Evolutionary conservation across 2,329 filamentous ascomycete species (phyloP).

Genomic region (Alternaria sp.): DNA sequence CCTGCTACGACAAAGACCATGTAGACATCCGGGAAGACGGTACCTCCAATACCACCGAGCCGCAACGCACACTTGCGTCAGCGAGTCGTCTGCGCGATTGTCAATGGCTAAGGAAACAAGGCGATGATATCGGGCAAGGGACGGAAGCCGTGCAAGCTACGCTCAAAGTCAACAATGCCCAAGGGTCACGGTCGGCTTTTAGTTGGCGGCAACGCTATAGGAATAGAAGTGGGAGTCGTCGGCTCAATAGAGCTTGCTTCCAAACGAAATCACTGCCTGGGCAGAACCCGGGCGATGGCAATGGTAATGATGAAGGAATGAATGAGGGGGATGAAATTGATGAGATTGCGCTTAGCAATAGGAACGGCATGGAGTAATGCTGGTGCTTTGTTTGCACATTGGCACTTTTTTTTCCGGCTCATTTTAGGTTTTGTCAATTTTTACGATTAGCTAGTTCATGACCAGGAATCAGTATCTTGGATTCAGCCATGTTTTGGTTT

Average conservation of each 20-base stretch:
- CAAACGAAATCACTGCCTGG: conserved; percentile 4
- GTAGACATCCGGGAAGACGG: neutral
- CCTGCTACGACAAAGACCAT: neutral
- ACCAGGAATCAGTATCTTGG: neutral
- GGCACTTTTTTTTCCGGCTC: neutral
- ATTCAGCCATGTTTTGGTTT: neutral
- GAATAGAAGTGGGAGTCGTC: neutral
- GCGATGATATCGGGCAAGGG: conserved; percentile 25
- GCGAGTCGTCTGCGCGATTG: conserved; percentile 26
- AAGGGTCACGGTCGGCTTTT: neutral
- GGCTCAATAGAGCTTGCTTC: conserved; percentile 14
- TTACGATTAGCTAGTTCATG: neutral
- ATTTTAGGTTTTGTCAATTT: neutral
- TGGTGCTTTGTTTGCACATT: neutral
- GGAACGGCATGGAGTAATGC: neutral
- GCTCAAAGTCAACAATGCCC: neutral
- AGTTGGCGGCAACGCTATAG: neutral
- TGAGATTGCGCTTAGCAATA: neutral
- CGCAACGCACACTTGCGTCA: conserved; percentile 1
- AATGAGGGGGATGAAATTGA: neutral
- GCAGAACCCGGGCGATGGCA: conserved; percentile 3
- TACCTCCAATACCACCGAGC: neutral
- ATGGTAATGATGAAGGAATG: neutral
- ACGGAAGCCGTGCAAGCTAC: conserved; percentile 28
- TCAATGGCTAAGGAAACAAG: conserved; percentile 38